Evolutionary conservation across 1,139 yeast species (phyloP), one percentile per base, ranked within the genome.

Genomic region (Debaryomyces nepalensis): DNA sequence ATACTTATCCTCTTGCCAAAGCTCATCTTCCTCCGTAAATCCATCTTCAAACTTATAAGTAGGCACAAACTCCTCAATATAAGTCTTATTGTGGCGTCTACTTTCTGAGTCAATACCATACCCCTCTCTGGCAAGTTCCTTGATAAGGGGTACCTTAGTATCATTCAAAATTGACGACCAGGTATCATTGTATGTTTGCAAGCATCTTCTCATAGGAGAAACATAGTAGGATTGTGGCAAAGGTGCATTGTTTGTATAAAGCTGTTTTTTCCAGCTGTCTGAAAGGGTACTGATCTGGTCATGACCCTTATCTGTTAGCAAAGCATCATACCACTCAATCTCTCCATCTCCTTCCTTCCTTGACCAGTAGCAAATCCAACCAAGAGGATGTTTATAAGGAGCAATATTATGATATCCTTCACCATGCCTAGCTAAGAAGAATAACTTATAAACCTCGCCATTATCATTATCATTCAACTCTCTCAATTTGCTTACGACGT

Each of bases 381-480:
- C 61, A 0, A 38, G 14, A 22, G 48, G 38, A 38, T 54, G 62
- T 19, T 43, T 37, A 1, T 29, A 15, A 1, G 61, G 61, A 0
- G 68, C 73, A 16, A 61, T 57, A 43, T 71, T 71, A 45, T 71
- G 76, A 47, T 50, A 66, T 1, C 74, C 76, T 52, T 70, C 67
- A 5, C 73, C 75, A 43, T 71, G 77, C 47, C 77, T 59, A 34
- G 68, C 74, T 10, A 68, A 49, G 26, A 66, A 66, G 11, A 71
- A 48, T 11, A 70, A 50, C 44, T 70, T 70, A 37, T 55, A 53
- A 6, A 31, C 24, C 10, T 43, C 48, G 39, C 50, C 48, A 4
- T 31, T 22, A 10, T 39, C 37, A 11, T 47, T 16, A 8, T 39
- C 30, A 27, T 57, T 57, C 10, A 51, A 38, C 5, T 40, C 34